Evolutionary conservation across 2,329 filamentous ascomycete species (phyloP), one percentile per base, ranked within the genome.

Genomic region (Hypoxylon sp.): DNA sequence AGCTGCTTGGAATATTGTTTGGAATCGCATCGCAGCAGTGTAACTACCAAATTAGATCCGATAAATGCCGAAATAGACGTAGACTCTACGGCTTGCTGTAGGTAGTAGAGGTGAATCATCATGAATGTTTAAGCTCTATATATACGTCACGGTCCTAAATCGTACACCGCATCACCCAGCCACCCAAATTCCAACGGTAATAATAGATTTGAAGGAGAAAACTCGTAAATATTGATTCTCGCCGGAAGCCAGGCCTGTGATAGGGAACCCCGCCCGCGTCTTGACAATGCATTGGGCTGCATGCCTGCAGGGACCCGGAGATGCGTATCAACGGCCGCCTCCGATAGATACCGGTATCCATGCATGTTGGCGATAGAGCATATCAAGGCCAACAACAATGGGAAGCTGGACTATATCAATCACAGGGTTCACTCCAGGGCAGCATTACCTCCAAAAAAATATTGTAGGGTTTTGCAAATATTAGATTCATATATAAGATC

Each of bases 321-420:
- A 42, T 22, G 13, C 56, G 17, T 64, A 71, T 61, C 65, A 71
- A 33, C 68, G 68, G 68, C 68, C 37, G 44, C 2, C 61, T 71
- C 68, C 68, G 68, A 68, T 61, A 61, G 65, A 71, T 68, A 20
- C 20, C 20, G 20, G 20, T 20, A 68, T 37, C 48, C 11, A 67
- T 63, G 51, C 67, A 58, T 20, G 51, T 64, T 40, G 46, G 40
- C 11, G 62, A 65, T 68, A 70, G 40, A 30, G 20, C 40, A 58
- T 48, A 60, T 62, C 53, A 58, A 54, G 2, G 20, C 8, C 13
- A 44, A 10, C 13, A 44, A 10, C 17, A 3, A 22, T 6, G 40
- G n/a, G 48, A 35, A n/a, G 31, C 55, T 33, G 13, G 20, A 50
- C 30, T 62, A 60, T 56, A 68, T 61, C 22, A 60, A 50, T 25